Conservation (phyloP, 768 basidiomycete genomes). For the Mycena kentingensis region DNA sequence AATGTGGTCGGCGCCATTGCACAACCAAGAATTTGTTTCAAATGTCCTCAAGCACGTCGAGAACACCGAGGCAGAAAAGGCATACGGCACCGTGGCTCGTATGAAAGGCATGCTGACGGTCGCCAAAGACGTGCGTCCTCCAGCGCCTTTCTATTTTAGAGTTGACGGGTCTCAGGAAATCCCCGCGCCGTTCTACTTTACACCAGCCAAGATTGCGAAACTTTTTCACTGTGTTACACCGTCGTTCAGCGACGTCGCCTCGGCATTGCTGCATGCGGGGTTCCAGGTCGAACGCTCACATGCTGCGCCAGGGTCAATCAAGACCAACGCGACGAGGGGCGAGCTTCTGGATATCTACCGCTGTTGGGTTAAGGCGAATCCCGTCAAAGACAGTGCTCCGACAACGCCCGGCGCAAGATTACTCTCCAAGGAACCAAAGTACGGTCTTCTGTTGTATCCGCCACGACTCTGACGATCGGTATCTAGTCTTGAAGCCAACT, state of each 20-base stretch:
- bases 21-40: constrained; percentile 72
- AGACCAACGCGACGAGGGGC: constrained; percentile 75
- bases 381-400: constrained; percentile 81
- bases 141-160: too few relatives aligned
- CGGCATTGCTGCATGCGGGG: constrained; percentile 86
- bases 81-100: constrained; percentile 76
- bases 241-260: constrained; percentile 75
- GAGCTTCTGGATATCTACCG: constrained; percentile 84
- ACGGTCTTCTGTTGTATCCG: constrained; percentile 34
- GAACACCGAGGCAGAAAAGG: constrained; percentile 50
- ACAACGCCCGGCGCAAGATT: constrained; percentile 71
- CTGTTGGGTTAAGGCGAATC: constrained; percentile 79
- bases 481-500: constrained; percentile 65
- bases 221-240: constrained; percentile 83
- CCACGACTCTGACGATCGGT: constrained; percentile 14
- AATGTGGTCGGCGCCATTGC: constrained; percentile 93
- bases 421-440: constrained; percentile 72
- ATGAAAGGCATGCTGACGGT: constrained; percentile 97
- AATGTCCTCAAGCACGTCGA: constrained; percentile 76
- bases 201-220: constrained; percentile 75
- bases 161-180: constrained; percentile 73
- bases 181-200: constrained; percentile 78
- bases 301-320: constrained; percentile 84
- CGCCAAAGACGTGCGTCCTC: constrained; percentile 73
- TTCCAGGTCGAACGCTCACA: constrained; percentile 89